phyloP scores from a whole-genome alignment of 768 basidiomycete genomes.

The Podaxis sp. region DNA sequence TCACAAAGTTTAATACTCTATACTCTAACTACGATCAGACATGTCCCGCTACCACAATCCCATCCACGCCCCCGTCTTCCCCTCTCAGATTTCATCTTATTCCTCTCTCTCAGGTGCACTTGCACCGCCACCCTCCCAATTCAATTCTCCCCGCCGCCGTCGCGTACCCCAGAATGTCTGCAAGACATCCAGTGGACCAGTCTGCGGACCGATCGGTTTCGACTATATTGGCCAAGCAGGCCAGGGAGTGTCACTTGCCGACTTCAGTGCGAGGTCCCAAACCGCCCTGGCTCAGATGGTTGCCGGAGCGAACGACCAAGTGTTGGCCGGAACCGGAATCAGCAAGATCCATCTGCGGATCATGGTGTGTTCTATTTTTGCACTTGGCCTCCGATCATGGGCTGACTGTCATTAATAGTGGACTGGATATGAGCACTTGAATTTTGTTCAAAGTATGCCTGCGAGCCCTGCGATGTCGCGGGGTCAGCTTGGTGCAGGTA shows the following conservation, averaged over 20 bases:
- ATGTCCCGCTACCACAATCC: slow-evolving; percentile 14
- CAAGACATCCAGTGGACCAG: slow-evolving; percentile 5
- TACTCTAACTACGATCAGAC: slow-evolving; percentile 8
- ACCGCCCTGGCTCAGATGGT: slow-evolving; percentile 15
- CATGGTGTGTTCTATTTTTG: slow-evolving; percentile 11
- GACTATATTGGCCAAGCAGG: slow-evolving; percentile 14
- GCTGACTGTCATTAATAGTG: slow-evolving; percentile 12
- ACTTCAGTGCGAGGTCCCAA: slow-evolving; percentile 10
- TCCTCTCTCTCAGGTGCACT: slow-evolving; percentile 14
- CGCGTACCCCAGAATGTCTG: slow-evolving; percentile 7
- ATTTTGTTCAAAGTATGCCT: slow-evolving; percentile 12
- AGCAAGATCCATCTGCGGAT: slow-evolving; percentile 15
- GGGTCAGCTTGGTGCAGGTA: slow-evolving; percentile 36
- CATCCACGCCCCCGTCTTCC: slow-evolving; percentile 14
- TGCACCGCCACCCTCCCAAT: slow-evolving; percentile 4
- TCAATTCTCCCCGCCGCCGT: slow-evolving; percentile 8
- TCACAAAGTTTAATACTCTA: slow-evolving; percentile 9
- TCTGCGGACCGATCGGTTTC: slow-evolving; percentile 1
- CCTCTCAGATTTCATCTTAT: slow-evolving; percentile 13
- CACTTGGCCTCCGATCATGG: background rate
- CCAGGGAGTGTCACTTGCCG: slow-evolving; percentile 15
- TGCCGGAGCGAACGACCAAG: slow-evolving; percentile 17
- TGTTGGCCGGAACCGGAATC: slow-evolving; percentile 11
- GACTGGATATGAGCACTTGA: slow-evolving; percentile 17
- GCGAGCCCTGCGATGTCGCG: slow-evolving; percentile 36